Base-by-base conservation (phyloP, 1,284 basidiomycete species). In the Moesziomyces sp. region DNA sequence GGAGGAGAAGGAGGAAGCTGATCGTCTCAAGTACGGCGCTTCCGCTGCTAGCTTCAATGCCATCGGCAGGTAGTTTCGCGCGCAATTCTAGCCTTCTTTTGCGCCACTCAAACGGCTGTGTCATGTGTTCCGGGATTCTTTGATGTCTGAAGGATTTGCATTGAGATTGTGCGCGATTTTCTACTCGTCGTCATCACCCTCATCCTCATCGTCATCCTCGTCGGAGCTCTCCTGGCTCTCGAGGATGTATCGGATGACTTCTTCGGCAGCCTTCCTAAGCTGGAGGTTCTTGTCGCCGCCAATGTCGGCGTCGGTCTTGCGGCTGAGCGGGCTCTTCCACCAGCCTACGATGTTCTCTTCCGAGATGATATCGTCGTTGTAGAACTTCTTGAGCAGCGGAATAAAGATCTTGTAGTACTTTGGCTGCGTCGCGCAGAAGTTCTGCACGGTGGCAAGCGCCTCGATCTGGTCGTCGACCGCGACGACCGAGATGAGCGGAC, bases 311-410 rank as follows among this genome's bases (percentile, higher is more conserved):
- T 44, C 61, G 19, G 53, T 67, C 46, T 46, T 49, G 11, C 54
- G 55, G 58, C 54, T 65, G 10, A 58, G 23, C 14, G 78, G 75
- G 28, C 72, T 68, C 50, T 67, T 83, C 78, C 85, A 86, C 86
- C 86, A 86, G 11, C 64, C 75, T 5, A 86, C 77, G 3, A 86
- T 83, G 16, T 79, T 82, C 23, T 86, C 85, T 50, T 85, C 85
- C 21, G 66, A 74, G n/a, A 86, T 80, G n/a, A 86, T 71, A 40
- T 86, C 86, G 43, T 82, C 77, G 58, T 86, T 84, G 76, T 86
- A 86, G 48, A 85, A 85, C 52, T 81, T 84, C 58, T 85, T 85
- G 44, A 86, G 69, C 11, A 85, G 76, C 26, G 83, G 79, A 23
- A 85, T 63, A 57, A 85, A 86, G 50, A 85, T 78, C 74, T 85